phyloP scores from a whole-genome alignment of 768 basidiomycete genomes.

The Pisolithus tinctorius region DNA sequence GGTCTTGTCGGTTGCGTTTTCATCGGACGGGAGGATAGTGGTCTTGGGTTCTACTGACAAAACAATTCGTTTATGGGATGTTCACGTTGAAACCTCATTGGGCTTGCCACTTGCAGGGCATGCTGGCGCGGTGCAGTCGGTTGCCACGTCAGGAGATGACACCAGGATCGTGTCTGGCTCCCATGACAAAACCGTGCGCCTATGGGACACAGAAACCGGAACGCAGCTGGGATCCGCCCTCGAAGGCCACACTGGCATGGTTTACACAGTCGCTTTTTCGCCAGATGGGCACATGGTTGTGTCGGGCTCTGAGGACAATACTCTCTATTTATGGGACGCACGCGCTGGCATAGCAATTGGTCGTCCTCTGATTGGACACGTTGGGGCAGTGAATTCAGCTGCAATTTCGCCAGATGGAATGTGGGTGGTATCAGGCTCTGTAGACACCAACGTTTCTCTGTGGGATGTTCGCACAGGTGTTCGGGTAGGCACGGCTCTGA shows the following conservation, averaged over 20 bases:
- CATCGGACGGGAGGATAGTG: constrained; percentile 10
- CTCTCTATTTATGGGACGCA: neutral
- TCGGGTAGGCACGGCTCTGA: neutral
- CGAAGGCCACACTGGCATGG: neutral
- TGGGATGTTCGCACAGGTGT: neutral
- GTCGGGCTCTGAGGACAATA: neutral
- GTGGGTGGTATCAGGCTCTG: neutral
- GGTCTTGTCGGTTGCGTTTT: neutral
- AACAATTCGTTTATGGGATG: constrained; percentile 4
- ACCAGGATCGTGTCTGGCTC: neutral
- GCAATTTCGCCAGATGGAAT: neutral
- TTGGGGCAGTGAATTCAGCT: neutral
- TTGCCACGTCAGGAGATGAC: neutral
- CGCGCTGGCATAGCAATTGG: neutral
- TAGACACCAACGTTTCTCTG: neutral
- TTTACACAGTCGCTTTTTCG: neutral
- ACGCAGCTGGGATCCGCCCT: neutral
- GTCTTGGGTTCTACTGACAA: constrained; percentile 17
- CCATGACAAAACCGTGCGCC: neutral
- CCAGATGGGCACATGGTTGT: neutral
- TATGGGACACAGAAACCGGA: neutral
- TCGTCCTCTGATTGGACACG: neutral
- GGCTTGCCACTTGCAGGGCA: neutral
- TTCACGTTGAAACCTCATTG: neutral
- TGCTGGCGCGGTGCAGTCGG: neutral